Evolutionary conservation across 2,329 filamentous ascomycete genomes (phyloP), one percentile per base, ranked within the genome.

Genomic region (Beauveria bassiana): DNA sequence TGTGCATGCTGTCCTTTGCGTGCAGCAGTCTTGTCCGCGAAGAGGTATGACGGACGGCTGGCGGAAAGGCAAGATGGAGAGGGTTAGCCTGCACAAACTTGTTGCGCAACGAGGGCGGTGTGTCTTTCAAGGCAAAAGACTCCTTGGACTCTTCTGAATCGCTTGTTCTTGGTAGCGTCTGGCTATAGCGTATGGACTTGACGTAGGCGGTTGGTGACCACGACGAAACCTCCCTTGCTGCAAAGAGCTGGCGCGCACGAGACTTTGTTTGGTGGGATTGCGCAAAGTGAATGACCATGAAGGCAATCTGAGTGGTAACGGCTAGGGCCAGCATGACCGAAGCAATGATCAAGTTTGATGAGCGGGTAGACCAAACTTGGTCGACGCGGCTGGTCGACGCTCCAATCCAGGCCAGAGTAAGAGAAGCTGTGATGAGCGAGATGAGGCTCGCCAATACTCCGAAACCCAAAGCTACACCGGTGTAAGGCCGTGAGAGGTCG

Each of bases 21-120:
- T 78, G 73, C 2, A 87, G 71, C 40, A 88, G 73, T 52, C 78
- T 78, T 2, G 81, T 84, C 69, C 75, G 82, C 45, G 84, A 87
- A 1, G 79, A 79, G 50, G 82, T 79, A 6, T 85, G 84, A 5
- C 82, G 80, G 77, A 67, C 81, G 73, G 45, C 78, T 69, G 61
- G 76, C 68, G 59, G 81, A 77, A 66, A 75, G 69, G 65, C 79
- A 74, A 65, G 74, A 71, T 66, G 68, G 42, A 74, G 68, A 26
- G 67, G 68, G 52, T 62, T 66, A 42, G 69, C 65, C 2, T 68
- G 69, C 8, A 65, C 65, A 18, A 68, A 67, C 50, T 68, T 68
- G 53, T 65, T 64, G 20, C 67, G 65, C 50, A 76, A 77, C 1
- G 81, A 80, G 5, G 75, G 74, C 0, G 79, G 77, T 3, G 79